Conservation (phyloP, 345 rosid species). For the Kandelia obovata region DNA sequence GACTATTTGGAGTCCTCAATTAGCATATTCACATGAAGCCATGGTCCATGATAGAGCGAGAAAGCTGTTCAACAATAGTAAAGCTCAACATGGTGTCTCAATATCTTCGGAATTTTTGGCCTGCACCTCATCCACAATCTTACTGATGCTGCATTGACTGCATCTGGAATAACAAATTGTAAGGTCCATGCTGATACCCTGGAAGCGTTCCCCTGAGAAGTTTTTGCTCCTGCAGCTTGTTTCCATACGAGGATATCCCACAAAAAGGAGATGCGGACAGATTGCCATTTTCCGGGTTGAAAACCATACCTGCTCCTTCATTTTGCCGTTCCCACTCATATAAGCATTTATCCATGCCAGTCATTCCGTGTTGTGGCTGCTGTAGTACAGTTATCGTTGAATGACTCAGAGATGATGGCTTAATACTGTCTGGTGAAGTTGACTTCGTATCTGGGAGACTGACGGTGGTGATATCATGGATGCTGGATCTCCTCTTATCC, state of each 20-base stretch:
- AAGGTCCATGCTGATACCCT: constrained; percentile 51
- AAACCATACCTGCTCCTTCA: constrained; percentile 33
- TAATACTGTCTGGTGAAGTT: constrained; percentile 34
- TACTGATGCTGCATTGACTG: constrained; percentile 46
- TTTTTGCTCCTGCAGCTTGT: constrained; percentile 59
- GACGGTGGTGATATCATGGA: constrained; percentile 91
- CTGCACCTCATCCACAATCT: constrained; percentile 10
- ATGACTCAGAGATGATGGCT: constrained; percentile 37
- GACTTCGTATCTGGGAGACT: constrained; percentile 53
- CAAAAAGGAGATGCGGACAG: constrained; percentile 38
- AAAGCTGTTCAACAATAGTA: constrained; percentile 18
- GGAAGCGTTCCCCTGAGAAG: constrained; percentile 43
- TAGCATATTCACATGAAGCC: constrained; percentile 38
- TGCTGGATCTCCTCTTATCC: constrained; percentile 95
- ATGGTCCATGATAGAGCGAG: constrained; percentile 16
- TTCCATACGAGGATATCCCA: constrained; percentile 54
- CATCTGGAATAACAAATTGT: constrained; percentile 36
- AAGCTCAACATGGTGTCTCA: constrained; percentile 12
- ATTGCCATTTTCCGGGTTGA: constrained; percentile 33
- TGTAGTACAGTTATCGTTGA: constrained; percentile 37
- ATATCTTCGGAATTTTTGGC: constrained; percentile 20
- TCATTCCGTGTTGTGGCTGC: constrained; percentile 27
- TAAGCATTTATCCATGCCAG: constrained; percentile 20
- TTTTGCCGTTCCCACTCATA: constrained; percentile 38
- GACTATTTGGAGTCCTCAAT: constrained; percentile 20